These are phyloP conservation scores for Orobanche coerulescens DNA, from an alignment of 257 asterid species.

Conservation along the genomic window DNA sequence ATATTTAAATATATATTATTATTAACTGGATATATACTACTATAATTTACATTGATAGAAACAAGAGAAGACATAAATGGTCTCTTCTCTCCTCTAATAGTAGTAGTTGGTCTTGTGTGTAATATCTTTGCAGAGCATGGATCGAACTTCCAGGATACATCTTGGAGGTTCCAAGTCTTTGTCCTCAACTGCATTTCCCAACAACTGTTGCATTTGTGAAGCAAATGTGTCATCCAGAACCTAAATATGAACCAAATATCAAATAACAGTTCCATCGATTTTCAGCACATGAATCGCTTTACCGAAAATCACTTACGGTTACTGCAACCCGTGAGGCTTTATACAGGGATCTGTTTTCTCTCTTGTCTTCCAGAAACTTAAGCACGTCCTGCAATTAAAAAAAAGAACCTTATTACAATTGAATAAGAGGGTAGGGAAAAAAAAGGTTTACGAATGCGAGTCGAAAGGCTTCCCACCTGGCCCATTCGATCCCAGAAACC, in stretches of 20 bases:
- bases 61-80: too few species aligned
- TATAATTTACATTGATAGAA: too few species aligned
- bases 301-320: constrained; percentile 54
- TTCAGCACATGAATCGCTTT: too few species aligned
- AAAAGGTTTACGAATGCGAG: background rate
- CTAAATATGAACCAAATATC: too few species aligned
- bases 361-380: constrained; percentile 64
- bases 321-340: constrained; percentile 79
- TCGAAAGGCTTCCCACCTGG: constrained; percentile 39
- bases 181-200: constrained; percentile 72
- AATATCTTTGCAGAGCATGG: constrained; percentile 84
- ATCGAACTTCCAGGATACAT: constrained; percentile 65
- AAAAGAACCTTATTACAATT: background rate
- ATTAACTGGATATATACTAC: too few species aligned
- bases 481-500: constrained; percentile 99
- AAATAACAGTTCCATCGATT: background rate
- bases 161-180: constrained; percentile 81
- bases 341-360: constrained; percentile 72
- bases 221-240: constrained; percentile 77
- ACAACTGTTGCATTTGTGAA: constrained; percentile 75
- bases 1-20: too few species aligned
- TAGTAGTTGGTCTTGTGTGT: constrained; percentile 56
- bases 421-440: background rate
- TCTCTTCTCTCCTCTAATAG: too few species aligned
- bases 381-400: constrained; percentile 58